phyloP scores from a whole-genome alignment of 352 stramenopile genomes.

The Phytophthora idaei region DNA sequence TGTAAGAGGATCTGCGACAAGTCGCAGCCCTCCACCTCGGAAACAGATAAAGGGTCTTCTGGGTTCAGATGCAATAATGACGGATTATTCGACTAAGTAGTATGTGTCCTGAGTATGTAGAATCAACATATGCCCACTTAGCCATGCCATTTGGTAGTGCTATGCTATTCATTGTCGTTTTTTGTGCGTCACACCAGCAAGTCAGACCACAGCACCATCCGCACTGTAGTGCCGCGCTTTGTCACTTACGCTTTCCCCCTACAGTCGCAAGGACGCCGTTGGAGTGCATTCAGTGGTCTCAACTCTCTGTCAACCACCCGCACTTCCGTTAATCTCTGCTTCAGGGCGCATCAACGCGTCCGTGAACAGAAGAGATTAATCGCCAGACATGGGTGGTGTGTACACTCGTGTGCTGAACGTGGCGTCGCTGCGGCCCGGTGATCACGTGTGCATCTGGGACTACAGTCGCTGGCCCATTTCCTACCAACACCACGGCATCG shows the following conservation, averaged over 20 bases:
- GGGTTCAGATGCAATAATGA: not conserved
- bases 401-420: constrained; percentile 83
- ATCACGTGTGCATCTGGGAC: constrained; percentile 90
- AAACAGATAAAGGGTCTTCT: not conserved
- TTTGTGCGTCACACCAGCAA: constrained; percentile 15
- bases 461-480: constrained; percentile 83
- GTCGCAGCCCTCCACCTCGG: not conserved
- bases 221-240: constrained; percentile 3
- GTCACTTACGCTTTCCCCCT: constrained; percentile 20
- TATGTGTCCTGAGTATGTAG: too few species aligned
- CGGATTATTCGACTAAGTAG: not conserved
- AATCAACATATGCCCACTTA: too few species aligned
- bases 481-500: constrained; percentile 89
- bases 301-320: not conserved
- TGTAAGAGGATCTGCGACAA: constrained; percentile 17
- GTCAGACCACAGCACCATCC: constrained; percentile 12
- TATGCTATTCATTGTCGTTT: not conserved
- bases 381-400: constrained; percentile 59
- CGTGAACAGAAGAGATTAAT: not conserved
- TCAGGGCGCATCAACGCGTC: not conserved
- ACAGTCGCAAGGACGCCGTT: constrained; percentile 5
- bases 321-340: constrained; percentile 16
- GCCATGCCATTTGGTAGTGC: not conserved
- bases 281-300: constrained; percentile 14
- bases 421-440: constrained; percentile 73